A percentile compares a stretch with the other conserved stretches of the same genome.
These are phyloP conservation scores for Xylaria sp. DNA, from an alignment of 2,329 filamentous ascomycete species.

Conservation along the genomic window DNA sequence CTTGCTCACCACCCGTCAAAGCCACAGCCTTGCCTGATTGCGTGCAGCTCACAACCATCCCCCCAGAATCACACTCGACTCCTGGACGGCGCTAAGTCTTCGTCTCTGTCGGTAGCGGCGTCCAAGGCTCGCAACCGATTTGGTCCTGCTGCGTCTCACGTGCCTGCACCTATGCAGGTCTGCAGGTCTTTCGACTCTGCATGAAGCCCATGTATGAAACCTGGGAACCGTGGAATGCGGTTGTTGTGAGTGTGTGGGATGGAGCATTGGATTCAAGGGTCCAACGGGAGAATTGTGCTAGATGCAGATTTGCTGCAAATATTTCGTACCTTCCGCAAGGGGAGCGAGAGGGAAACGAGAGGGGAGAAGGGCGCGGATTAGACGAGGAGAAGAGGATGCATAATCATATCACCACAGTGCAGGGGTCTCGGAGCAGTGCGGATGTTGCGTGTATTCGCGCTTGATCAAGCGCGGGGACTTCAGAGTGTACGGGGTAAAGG, in stretches of 20 bases:
- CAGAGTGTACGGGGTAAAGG: no score
- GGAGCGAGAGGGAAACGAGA: no score
- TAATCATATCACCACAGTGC: background rate
- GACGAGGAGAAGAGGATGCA: background rate
- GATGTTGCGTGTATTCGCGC: no score
- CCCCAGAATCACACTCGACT: background rate
- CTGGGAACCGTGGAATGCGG: background rate
- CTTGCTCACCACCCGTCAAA: slow-evolving; percentile 18
- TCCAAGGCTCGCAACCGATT: background rate
- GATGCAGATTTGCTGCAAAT: no score
- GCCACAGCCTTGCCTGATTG: slow-evolving; percentile 24
- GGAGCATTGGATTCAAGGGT: background rate
- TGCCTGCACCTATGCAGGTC: background rate
- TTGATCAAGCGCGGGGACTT: no score
- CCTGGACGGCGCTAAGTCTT: slow-evolving; percentile 16
- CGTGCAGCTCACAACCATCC: slow-evolving; percentile 14
- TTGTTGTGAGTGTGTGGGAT: background rate
- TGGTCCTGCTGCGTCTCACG: background rate
- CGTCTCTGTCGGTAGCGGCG: slow-evolving; percentile 4
- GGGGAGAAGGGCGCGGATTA: no score
- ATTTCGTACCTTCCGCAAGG: no score
- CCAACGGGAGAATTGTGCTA: background rate
- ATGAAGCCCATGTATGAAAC: background rate
- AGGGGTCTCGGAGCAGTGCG: background rate
- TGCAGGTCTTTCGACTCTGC: background rate